These are phyloP conservation scores for Sphagnum magellanicum DNA, from an alignment of 228 moss, liverwort and hornwort species.

Conservation along the genomic window DNA sequence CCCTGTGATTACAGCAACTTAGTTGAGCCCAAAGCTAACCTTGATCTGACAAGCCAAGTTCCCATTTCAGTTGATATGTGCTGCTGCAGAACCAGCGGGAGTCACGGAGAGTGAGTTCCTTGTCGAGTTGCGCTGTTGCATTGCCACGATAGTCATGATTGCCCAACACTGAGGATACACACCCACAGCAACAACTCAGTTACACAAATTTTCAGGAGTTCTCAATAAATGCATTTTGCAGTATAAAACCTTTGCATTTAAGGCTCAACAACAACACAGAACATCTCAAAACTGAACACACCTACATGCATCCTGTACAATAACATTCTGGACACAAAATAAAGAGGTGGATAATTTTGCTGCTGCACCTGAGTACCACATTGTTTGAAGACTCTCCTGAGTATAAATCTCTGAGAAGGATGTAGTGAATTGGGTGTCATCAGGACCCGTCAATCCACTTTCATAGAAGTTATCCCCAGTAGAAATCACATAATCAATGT, in stretches of 20 bases:
- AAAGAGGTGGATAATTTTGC: too few relatives aligned
- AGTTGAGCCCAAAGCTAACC: too few relatives aligned
- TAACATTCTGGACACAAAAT: too few relatives aligned
- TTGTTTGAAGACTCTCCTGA: slow-evolving; percentile 64
- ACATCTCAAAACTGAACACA: too few relatives aligned
- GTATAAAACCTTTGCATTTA: too few relatives aligned
- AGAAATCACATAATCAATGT: slow-evolving; percentile 63
- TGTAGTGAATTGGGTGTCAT: slow-evolving; percentile 49
- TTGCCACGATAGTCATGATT: slow-evolving; percentile 51
- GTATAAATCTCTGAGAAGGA: slow-evolving; percentile 77
- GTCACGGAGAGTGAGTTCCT: slow-evolving; percentile 18
- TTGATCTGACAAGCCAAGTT: background rate
- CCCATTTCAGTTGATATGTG: background rate
- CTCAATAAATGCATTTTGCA: too few relatives aligned
- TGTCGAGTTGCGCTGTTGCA: slow-evolving; percentile 24
- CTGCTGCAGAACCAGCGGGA: slow-evolving; percentile 36
- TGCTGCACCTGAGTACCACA: slow-evolving; percentile 74
- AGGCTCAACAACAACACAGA: too few relatives aligned
- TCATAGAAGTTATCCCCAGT: slow-evolving; percentile 90
- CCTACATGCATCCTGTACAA: too few relatives aligned
- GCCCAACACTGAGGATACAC: slow-evolving; percentile 24
- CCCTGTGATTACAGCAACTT: too few relatives aligned
- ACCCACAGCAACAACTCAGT: too few relatives aligned
- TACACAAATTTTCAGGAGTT: too few relatives aligned
- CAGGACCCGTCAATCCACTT: slow-evolving; percentile 42